Base-by-base conservation (phyloP, 345 rosid species). In the Adansonia digitata region DNA sequence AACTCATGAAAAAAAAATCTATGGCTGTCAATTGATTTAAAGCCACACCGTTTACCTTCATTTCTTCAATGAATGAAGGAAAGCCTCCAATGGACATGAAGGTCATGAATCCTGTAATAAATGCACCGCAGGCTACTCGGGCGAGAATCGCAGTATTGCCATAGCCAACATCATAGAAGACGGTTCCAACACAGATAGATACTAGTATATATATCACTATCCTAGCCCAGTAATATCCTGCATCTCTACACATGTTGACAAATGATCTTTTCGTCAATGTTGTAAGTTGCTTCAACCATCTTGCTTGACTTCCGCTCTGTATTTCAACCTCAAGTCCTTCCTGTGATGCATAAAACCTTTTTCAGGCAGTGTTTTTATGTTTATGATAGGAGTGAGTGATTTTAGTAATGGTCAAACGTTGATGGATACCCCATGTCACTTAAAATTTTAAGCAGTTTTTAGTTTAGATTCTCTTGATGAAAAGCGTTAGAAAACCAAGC, bases 81-180 rank as follows among this genome's bases (percentile, higher is more conserved):
- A 92, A 92, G 79, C 97, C 97, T 63, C 97, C 97, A 59, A 90
- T 90, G 57, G 97, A 90, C 93, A 92, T 92, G 73, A 90, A 92
- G 3, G 94, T 87, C 97, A 92, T 88, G 79, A 92, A 92, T 18
- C 92, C 91, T 5, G 92, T 88, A 29, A 92, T 85, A 74, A 92
- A 92, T 35, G 82, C 92, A 4, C 92, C 94, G n/a, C 97, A 92
- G 27, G 94, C 79, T 42, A 88, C 86, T 14, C 97, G 77, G 5
- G 97, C 93, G 69, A 90, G 74, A 81, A 92, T 92, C 26, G 97
- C 82, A 42, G 91, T 88, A 77, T 90, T 90, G 77, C 91, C 87
- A 53, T 73, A 17, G 29, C 97, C 93, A 7, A 92, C 84, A 51
- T 92, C 85, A 70, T 66, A 84, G 79, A 85, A 92, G 12, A 92